Evolutionary conservation across 768 basidiomycete genomes (phyloP).

Genomic region (Symmetrospora coprosmae): DNA sequence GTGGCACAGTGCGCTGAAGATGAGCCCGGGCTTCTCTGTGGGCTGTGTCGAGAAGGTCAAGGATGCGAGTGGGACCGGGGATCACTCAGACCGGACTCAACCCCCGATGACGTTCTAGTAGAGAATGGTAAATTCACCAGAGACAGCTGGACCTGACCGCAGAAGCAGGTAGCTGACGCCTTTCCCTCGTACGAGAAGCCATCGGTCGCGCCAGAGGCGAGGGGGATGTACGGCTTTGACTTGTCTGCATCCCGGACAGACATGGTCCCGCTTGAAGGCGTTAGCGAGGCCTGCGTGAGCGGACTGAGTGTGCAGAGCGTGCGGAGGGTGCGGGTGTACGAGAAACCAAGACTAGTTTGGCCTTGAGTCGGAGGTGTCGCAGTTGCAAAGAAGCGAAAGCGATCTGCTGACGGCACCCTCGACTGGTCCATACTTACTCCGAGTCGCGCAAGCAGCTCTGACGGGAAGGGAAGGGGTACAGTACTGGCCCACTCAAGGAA

Average conservation of each 20-base stretch:
- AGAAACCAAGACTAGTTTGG: too few relatives aligned
- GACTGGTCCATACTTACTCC: too few relatives aligned
- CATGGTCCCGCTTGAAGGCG: background rate
- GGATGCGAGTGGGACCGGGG: background rate
- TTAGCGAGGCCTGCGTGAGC: too few relatives aligned
- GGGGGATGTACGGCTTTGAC: background rate
- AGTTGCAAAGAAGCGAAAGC: too few relatives aligned
- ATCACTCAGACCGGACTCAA: background rate
- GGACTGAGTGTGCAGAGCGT: too few relatives aligned
- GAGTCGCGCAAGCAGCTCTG: too few relatives aligned
- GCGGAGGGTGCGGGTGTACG: too few relatives aligned
- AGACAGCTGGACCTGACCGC: conserved; percentile 30
- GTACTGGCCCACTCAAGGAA: too few relatives aligned
- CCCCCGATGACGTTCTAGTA: too few relatives aligned
- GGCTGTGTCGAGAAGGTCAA: background rate
- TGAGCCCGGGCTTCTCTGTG: conserved; percentile 26
- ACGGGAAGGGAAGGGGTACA: too few relatives aligned
- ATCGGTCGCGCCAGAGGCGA: conserved; percentile 23
- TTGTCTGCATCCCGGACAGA: background rate
- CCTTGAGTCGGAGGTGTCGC: too few relatives aligned
- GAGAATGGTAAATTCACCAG: conserved; percentile 26
- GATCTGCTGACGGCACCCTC: too few relatives aligned
- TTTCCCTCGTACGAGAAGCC: conserved; percentile 29
- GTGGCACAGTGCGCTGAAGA: conserved; percentile 31
- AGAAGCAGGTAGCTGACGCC: conserved; percentile 33